Evolutionary conservation across 495 filamentous ascomycete species (phyloP).

Genomic region (Hyphodiscus hymeniophilus): DNA sequence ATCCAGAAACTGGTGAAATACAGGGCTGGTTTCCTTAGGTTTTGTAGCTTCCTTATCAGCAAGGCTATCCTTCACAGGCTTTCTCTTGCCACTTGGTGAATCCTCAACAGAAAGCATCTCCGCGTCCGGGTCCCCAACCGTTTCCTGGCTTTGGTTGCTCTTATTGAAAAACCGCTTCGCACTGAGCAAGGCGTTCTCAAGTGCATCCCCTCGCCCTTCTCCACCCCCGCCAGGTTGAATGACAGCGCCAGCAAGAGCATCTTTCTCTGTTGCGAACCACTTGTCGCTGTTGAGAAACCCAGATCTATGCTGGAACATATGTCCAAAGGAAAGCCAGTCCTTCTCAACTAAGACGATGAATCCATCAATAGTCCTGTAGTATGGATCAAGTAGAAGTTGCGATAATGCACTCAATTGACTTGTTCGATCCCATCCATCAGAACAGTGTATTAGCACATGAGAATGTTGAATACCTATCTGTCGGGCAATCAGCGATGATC

Average conservation of each 20-base stretch:
- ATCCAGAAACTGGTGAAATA: conserved; percentile 98
- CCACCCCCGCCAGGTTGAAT: conserved; percentile 43
- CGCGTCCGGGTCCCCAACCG: conserved; percentile 43
- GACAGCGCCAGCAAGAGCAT: conserved; percentile 43
- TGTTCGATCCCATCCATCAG: conserved; percentile 97
- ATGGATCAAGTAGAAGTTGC: conserved; percentile 91
- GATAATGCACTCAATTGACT: conserved; percentile 91
- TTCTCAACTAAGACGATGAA: conserved; percentile 96
- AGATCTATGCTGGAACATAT: conserved; percentile 89
- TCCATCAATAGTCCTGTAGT: conserved; percentile 89
- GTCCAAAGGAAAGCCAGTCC: conserved; percentile 95
- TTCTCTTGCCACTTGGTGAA: conserved; percentile 23
- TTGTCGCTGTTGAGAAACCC: conserved; percentile 84
- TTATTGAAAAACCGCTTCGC: conserved; percentile 88
- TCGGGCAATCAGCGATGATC: conserved; percentile 72
- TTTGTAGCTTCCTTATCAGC: conserved; percentile 40
- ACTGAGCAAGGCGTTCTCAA: conserved; percentile 79
- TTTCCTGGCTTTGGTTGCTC: conserved; percentile 59
- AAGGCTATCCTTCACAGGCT: conserved; percentile 9
- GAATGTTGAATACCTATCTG: conserved; percentile 88
- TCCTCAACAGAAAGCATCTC: conserved; percentile 52
- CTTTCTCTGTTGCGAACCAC: conserved; percentile 87
- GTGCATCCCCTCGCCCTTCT: conserved; percentile 58
- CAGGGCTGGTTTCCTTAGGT: conserved; percentile 81
- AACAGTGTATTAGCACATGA: conserved; percentile 94